phyloP scores from a whole-genome alignment of 2,329 filamentous ascomycete genomes.

The Phaeophleospora eucalypticola region DNA sequence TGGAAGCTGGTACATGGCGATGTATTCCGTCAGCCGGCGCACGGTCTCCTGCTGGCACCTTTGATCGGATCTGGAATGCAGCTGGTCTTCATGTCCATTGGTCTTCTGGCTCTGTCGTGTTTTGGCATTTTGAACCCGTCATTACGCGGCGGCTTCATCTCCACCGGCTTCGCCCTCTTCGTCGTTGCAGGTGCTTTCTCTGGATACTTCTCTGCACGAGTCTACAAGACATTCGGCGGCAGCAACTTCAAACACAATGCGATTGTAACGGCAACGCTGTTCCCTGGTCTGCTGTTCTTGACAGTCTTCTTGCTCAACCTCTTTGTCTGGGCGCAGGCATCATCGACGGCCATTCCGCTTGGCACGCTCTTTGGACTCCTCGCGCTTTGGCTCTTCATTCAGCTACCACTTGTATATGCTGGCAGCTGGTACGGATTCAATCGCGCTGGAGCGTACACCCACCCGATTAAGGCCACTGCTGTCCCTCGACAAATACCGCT shows the following conservation, averaged over 20 bases:
- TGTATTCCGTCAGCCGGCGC: conserved; percentile 71
- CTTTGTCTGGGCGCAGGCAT: conserved; percentile 87
- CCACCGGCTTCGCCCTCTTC: conserved; percentile 77
- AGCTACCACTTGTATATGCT: conserved; percentile 76
- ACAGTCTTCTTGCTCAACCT: conserved; percentile 77
- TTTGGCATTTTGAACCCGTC: conserved; percentile 78
- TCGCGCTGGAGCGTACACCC: conserved; percentile 65
- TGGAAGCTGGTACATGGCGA: conserved; percentile 90
- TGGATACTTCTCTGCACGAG: conserved; percentile 77
- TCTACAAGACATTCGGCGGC: conserved; percentile 81
- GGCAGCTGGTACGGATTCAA: conserved; percentile 75
- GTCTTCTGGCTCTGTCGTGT: conserved; percentile 58
- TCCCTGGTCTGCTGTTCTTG: conserved; percentile 72
- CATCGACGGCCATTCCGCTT: conserved; percentile 81
- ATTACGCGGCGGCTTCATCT: conserved; percentile 85
- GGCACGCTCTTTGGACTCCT: conserved; percentile 69
- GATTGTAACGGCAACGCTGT: conserved; percentile 66
- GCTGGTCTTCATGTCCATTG: conserved; percentile 73
- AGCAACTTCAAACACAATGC: conserved; percentile 71
- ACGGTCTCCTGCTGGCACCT: conserved; percentile 71
- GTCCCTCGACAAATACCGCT: conserved; percentile 70
- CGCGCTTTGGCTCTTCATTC: conserved; percentile 77
- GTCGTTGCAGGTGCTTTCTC: conserved; percentile 79
- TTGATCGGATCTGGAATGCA: conserved; percentile 83
- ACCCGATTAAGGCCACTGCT: conserved; percentile 71